Evolutionary conservation across 2,329 filamentous ascomycete genomes (phyloP).

Genomic region (Polytolypa hystricis): DNA sequence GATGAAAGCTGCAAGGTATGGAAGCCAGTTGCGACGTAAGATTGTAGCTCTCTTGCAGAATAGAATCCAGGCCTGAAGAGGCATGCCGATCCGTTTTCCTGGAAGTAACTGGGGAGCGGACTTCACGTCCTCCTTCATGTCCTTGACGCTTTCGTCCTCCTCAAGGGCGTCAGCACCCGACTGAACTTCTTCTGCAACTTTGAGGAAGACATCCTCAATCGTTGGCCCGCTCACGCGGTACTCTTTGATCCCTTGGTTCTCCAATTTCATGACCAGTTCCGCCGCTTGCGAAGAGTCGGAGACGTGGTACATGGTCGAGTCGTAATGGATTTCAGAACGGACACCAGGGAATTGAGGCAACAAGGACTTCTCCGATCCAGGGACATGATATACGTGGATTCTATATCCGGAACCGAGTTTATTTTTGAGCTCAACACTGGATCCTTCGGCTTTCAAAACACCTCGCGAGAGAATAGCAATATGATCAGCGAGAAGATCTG

Average conservation of each 20-base stretch:
- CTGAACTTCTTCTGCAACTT: slow-evolving; percentile 68
- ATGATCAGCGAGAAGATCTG: slow-evolving; percentile 77
- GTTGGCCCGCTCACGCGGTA: slow-evolving; percentile 83
- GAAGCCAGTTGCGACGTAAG: slow-evolving; percentile 65
- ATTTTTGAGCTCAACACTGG: slow-evolving; percentile 77
- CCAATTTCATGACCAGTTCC: slow-evolving; percentile 57
- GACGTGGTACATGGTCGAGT: slow-evolving; percentile 62
- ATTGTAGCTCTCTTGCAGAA: slow-evolving; percentile 70
- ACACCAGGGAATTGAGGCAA: slow-evolving; percentile 43
- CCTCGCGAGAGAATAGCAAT: slow-evolving; percentile 84
- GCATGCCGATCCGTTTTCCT: slow-evolving; percentile 58
- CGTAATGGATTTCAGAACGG: slow-evolving; percentile 49
- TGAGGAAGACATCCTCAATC: slow-evolving; percentile 85
- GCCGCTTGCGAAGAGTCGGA: slow-evolving; percentile 60
- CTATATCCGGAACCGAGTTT: slow-evolving; percentile 73
- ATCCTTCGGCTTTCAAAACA: slow-evolving; percentile 67
- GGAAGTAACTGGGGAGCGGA: slow-evolving; percentile 44
- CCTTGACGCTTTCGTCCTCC: slow-evolving; percentile 3
- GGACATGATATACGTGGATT: slow-evolving; percentile 58
- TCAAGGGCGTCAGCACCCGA: slow-evolving; percentile 6
- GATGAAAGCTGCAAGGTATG: slow-evolving; percentile 61
- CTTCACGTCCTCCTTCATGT: slow-evolving; percentile 1
- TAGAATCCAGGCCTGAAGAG: slow-evolving; percentile 60
- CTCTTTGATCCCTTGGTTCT: slow-evolving; percentile 55
- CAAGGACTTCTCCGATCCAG: slow-evolving; percentile 33